These are phyloP conservation scores for Cladosporium austrohemisphaericum DNA, from an alignment of 2,329 filamentous ascomycete genomes.

Conservation along the genomic window DNA sequence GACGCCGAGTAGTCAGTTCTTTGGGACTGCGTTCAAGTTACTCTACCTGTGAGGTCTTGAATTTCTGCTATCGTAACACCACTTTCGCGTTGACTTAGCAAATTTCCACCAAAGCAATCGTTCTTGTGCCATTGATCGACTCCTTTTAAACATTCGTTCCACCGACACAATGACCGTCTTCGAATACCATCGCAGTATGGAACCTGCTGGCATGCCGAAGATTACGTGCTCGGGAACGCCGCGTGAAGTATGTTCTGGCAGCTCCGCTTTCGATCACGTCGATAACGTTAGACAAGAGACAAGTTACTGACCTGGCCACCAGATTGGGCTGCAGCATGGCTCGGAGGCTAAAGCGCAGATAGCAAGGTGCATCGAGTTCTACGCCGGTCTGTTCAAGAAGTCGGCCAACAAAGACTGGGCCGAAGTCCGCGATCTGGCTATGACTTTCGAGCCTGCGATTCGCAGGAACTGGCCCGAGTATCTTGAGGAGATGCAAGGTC, in stretches of 20 bases:
- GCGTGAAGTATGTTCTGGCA: slow-evolving; percentile 35
- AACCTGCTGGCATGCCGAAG: slow-evolving; percentile 31
- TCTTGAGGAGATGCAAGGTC: slow-evolving; percentile 41
- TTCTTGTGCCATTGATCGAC: no score
- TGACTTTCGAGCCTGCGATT: slow-evolving; percentile 46
- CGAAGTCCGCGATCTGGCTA: slow-evolving; percentile 44
- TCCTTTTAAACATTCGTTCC: no score
- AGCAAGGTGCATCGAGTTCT: slow-evolving; percentile 44
- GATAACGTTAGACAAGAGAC: not conserved
- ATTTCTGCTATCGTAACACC: no score
- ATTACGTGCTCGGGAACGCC: slow-evolving; percentile 42
- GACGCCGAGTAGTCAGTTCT: no score
- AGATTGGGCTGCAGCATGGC: slow-evolving; percentile 52
- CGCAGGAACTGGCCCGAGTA: slow-evolving; percentile 41
- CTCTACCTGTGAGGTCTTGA: no score
- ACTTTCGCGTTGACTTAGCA: no score
- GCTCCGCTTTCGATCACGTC: not conserved
- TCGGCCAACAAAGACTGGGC: slow-evolving; percentile 48
- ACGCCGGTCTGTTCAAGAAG: slow-evolving; percentile 44
- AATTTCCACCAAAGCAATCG: no score
- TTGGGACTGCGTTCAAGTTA: no score
- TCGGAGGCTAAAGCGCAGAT: slow-evolving; percentile 39
- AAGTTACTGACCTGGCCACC: not conserved
- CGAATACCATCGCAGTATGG: slow-evolving; percentile 22
- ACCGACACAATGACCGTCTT: slow-evolving; percentile 5